Percentiles rank a stretch among this genome's conserved stretches.
phyloP scores from a whole-genome alignment of 2,329 filamentous ascomycete genomes.

The Pyrenophora tritici-repentis region DNA sequence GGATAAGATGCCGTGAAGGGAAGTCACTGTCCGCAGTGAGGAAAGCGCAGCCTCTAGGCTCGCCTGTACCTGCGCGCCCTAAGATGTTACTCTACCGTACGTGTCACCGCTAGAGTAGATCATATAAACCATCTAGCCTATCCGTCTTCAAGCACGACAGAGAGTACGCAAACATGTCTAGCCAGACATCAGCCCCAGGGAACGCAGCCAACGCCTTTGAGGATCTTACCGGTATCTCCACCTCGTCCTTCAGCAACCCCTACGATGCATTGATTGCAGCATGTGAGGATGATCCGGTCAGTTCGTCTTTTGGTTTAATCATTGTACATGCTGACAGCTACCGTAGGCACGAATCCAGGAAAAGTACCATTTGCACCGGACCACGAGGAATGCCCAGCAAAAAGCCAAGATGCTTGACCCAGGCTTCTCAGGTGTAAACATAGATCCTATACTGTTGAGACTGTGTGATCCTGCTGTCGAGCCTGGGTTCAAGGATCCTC shows the following conservation, averaged over 20 bases:
- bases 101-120: background rate
- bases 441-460: constrained; percentile 76
- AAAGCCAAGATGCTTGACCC: constrained; percentile 71
- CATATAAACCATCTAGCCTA: background rate
- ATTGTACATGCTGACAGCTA: background rate
- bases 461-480: constrained; percentile 68
- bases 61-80: constrained; percentile 1
- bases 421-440: constrained; percentile 70
- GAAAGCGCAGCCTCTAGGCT: background rate
- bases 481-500: constrained; percentile 72
- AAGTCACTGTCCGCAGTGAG: background rate
- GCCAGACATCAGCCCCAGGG: constrained; percentile 13
- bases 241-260: constrained; percentile 65
- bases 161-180: constrained; percentile 18
- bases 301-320: constrained; percentile 24
- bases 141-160: background rate
- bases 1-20: constrained; percentile 8
- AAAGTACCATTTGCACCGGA: constrained; percentile 75
- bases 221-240: constrained; percentile 49
- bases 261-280: constrained; percentile 74
- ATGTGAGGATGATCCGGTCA: constrained; percentile 70
- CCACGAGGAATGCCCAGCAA: constrained; percentile 75
- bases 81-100: background rate
- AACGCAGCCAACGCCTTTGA: constrained; percentile 37
- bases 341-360: constrained; percentile 68